phyloP scores from a whole-genome alignment of 2,329 filamentous ascomycete species.

The Aspergillus fischeri region DNA sequence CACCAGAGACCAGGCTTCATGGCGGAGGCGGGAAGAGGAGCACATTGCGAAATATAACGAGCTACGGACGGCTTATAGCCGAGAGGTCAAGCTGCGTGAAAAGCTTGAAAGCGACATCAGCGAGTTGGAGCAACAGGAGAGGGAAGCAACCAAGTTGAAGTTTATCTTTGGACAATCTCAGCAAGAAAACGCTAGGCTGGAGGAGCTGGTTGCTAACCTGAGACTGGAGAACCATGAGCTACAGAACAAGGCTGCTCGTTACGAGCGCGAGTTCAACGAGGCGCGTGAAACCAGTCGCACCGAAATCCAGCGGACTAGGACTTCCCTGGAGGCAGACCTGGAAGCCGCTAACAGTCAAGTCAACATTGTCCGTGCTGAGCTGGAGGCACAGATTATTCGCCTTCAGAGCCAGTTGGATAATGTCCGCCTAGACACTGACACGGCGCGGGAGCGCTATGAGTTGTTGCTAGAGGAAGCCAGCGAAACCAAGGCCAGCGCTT shows the following conservation, averaged over 20 bases:
- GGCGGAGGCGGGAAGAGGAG: slow-evolving; percentile 65
- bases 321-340: slow-evolving; percentile 74
- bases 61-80: slow-evolving; percentile 57
- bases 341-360: slow-evolving; percentile 81
- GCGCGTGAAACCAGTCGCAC: slow-evolving; percentile 72
- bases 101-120: slow-evolving; percentile 58
- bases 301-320: slow-evolving; percentile 76
- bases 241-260: slow-evolving; percentile 63
- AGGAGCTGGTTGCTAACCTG: slow-evolving; percentile 50
- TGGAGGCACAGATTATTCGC: slow-evolving; percentile 73
- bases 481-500: slow-evolving; percentile 59
- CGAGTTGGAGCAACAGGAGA: slow-evolving; percentile 65
- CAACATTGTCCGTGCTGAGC: slow-evolving; percentile 73
- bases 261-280: slow-evolving; percentile 79
- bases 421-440: slow-evolving; percentile 73
- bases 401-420: slow-evolving; percentile 73
- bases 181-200: slow-evolving; percentile 60
- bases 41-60: slow-evolving; percentile 52
- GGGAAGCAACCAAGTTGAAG: slow-evolving; percentile 72
- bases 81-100: slow-evolving; percentile 62
- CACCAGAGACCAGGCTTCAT: slow-evolving; percentile 74
- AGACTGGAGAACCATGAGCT: slow-evolving; percentile 61
- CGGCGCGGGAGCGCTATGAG: slow-evolving; percentile 73
- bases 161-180: slow-evolving; percentile 68
- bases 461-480: slow-evolving; percentile 79